phyloP scores from a whole-genome alignment of 345 rosid genomes.

The Hibiscus trionum region DNA sequence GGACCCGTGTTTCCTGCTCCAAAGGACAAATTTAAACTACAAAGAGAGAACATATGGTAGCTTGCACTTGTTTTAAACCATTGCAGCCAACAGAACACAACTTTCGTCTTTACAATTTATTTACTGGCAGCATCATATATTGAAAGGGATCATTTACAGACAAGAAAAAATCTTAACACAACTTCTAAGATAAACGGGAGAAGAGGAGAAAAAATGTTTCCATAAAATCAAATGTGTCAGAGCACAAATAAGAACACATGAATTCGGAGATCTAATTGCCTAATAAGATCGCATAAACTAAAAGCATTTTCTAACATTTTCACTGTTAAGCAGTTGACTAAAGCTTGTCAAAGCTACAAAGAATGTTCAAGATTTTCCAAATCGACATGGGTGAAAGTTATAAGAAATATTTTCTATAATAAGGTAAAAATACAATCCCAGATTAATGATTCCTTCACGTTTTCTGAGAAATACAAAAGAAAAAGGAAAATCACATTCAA shows the following conservation, averaged over 20 bases:
- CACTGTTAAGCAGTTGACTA: neutral
- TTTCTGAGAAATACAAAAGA: neutral
- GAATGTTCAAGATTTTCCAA: neutral
- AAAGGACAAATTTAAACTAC: neutral
- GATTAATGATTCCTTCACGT: neutral
- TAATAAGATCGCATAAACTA: neutral
- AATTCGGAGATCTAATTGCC: neutral
- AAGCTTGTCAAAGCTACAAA: neutral
- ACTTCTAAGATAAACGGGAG: neutral
- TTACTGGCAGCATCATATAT: neutral
- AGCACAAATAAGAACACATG: neutral
- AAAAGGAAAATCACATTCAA: neutral
- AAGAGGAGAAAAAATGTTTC: neutral
- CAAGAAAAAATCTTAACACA: neutral
- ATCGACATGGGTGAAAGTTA: neutral
- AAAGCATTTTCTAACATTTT: neutral
- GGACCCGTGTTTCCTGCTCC: neutral
- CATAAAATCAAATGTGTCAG: neutral
- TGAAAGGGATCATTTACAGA: neutral
- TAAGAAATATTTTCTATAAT: neutral
- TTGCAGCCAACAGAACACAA: neutral
- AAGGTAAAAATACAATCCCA: neutral
- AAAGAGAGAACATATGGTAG: neutral
- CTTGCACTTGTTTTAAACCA: neutral
- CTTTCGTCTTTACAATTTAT: neutral